Percentiles rank a stretch among this genome's conserved stretches.
phyloP scores from a whole-genome alignment of 2,329 filamentous ascomycete genomes.

The Fusarium humuli region DNA sequence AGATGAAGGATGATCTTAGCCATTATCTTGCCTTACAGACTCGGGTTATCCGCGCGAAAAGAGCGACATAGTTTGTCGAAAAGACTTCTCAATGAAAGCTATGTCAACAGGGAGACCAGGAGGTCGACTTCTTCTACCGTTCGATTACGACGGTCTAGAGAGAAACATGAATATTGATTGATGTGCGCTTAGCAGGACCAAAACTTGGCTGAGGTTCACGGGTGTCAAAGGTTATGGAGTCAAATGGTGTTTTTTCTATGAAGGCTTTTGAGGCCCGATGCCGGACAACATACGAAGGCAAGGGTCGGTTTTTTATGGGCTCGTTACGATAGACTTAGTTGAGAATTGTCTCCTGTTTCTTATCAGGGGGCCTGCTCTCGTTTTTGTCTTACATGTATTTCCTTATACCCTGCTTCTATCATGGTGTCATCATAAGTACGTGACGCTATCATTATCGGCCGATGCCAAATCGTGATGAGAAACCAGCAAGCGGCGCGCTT shows the following conservation, averaged over 20 bases:
- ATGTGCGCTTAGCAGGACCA: not conserved
- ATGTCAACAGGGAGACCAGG: not conserved
- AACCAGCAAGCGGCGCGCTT: conserved; percentile 74
- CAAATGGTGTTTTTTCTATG: conserved; percentile 33
- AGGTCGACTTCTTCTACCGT: not conserved
- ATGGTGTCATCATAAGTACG: conserved; percentile 9
- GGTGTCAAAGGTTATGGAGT: conserved; percentile 41
- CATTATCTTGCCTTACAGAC: not conserved
- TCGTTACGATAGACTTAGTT: conserved; percentile 6
- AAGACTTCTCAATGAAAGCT: not conserved
- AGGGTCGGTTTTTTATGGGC: not conserved
- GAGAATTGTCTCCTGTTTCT: conserved; percentile 2
- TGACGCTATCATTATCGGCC: conserved; percentile 49
- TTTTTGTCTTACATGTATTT: not conserved
- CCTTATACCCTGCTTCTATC: not conserved
- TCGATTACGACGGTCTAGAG: not conserved
- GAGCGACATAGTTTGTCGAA: not conserved
- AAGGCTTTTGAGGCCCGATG: not conserved
- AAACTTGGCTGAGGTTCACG: conserved; percentile 18
- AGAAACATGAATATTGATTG: conserved; percentile 2
- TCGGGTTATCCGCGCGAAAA: not conserved
- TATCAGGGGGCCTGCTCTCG: not conserved
- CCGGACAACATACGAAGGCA: not conserved
- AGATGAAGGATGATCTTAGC: not conserved
- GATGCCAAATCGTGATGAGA: conserved; percentile 81